Evolutionary conservation across 1,284 basidiomycete species (phyloP).

Genomic region (Fistulinella staudtii): DNA sequence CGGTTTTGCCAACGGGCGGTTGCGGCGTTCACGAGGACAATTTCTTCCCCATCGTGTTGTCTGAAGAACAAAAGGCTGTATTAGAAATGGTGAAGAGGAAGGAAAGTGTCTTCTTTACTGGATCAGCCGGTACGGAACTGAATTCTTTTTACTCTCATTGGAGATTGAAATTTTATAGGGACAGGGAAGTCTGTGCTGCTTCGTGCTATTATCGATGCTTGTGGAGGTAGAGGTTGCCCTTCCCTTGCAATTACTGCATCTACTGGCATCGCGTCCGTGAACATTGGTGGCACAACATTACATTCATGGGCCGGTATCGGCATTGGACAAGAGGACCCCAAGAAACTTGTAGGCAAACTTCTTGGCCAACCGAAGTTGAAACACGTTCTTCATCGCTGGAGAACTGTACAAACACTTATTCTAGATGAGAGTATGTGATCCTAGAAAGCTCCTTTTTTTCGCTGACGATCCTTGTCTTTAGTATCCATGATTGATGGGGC

Average conservation of each 20-base stretch:
- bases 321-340: slow-evolving; percentile 67
- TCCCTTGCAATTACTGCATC: slow-evolving; percentile 91
- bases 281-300: slow-evolving; percentile 90
- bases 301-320: slow-evolving; percentile 94
- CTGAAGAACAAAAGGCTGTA: slow-evolving; percentile 51
- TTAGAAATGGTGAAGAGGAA: slow-evolving; percentile 46
- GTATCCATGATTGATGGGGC: slow-evolving; percentile 97
- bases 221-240: slow-evolving; percentile 55
- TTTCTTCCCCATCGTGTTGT: slow-evolving; percentile 30
- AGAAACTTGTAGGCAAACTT: slow-evolving; percentile 66
- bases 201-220: slow-evolving; percentile 78
- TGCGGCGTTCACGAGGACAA: background rate
- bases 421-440: slow-evolving; percentile 81
- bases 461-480: slow-evolving; percentile 32
- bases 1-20: background rate
- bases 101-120: slow-evolving; percentile 77
- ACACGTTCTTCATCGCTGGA: slow-evolving; percentile 69
- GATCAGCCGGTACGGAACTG: slow-evolving; percentile 62
- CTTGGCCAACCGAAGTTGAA: slow-evolving; percentile 58
- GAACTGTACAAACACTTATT: slow-evolving; percentile 76
- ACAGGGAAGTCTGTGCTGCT: slow-evolving; percentile 94
- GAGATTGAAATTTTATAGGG: slow-evolving; percentile 45
- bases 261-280: slow-evolving; percentile 89
- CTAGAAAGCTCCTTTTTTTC: background rate
- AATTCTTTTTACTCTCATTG: background rate